Percentiles rank a stretch among this genome's conserved stretches.
Conservation (phyloP, 1,139 yeast species). For the Citeromyces siamensis region DNA sequence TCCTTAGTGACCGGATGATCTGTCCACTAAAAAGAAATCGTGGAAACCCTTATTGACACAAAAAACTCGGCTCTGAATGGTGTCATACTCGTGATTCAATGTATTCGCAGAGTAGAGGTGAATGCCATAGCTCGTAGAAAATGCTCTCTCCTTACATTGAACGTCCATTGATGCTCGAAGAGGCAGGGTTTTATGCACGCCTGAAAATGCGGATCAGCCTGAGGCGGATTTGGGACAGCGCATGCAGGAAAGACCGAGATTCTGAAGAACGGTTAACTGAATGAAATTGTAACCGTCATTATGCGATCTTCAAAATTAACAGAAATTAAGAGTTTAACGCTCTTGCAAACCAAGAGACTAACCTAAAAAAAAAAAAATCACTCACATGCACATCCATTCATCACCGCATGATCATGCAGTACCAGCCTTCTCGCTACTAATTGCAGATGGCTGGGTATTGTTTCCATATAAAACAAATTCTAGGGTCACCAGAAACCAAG, state of each 20-base stretch:
- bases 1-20: too few species aligned
- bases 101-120: too few species aligned
- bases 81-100: too few species aligned
- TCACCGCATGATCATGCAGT: background rate
- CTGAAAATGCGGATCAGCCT: background rate
- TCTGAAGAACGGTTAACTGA: background rate
- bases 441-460: conserved; percentile 1
- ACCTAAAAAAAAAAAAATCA: background rate
- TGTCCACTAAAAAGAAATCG: too few species aligned
- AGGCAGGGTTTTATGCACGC: background rate
- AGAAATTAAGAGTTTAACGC: background rate
- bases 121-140: too few species aligned
- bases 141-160: too few species aligned
- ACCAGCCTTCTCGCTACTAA: conserved; percentile 2
- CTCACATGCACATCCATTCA: background rate
- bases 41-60: too few species aligned
- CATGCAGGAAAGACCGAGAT: background rate
- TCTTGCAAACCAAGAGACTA: background rate
- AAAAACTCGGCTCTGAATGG: too few species aligned
- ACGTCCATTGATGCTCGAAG: too few species aligned
- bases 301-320: background rate
- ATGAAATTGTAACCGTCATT: background rate
- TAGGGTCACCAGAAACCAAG: background rate
- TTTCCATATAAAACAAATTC: background rate
- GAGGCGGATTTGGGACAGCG: background rate